Conservation (phyloP, 768 basidiomycete species). For the Mycena galericulata region DNA sequence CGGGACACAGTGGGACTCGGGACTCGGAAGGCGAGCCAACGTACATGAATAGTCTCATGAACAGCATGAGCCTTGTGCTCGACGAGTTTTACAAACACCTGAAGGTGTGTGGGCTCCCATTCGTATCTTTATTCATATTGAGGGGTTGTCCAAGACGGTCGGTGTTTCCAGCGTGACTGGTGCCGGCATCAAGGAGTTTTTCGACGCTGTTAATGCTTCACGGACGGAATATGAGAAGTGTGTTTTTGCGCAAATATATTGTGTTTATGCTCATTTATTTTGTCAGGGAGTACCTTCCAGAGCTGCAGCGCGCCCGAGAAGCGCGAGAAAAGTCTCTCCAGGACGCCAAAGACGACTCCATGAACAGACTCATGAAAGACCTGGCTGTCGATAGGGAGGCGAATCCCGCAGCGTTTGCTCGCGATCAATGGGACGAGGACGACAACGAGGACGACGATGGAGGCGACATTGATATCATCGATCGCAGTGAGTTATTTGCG, state of each 20-base stretch:
- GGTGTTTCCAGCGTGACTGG: conserved; percentile 97
- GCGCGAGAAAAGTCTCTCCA: conserved; percentile 73
- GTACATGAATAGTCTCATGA: conserved; percentile 99
- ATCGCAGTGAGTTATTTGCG: conserved; percentile 68
- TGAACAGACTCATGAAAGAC: conserved; percentile 84
- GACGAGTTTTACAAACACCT: conserved; percentile 99
- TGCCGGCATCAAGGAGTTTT: conserved; percentile 92
- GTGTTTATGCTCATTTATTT: conserved; percentile 11
- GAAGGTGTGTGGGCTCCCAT: conserved; percentile 64
- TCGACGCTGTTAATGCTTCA: conserved; percentile 90
- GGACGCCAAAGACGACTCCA: conserved; percentile 78
- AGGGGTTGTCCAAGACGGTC: conserved; percentile 92
- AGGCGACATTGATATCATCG: conserved; percentile 70
- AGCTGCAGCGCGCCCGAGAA: conserved; percentile 78
- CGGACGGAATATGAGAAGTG: conserved; percentile 91
- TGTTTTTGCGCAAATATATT: conserved; percentile 38
- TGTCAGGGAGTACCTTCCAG: conserved; percentile 90
- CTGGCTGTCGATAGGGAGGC: conserved; percentile 77
- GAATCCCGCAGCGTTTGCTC: conserved; percentile 67
- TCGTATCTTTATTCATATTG: not conserved
- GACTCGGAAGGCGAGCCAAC: conserved; percentile 92
- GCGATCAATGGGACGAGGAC: conserved; percentile 75
- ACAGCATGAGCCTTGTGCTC: conserved; percentile 97
- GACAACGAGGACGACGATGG: conserved; percentile 69
- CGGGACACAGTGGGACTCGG: conserved; percentile 71